A percentile compares a stretch with the other conserved stretches of the same genome.
Conservation (phyloP, 1,284 basidiomycete species). For the Ceratobasidium papillatum region DNA sequence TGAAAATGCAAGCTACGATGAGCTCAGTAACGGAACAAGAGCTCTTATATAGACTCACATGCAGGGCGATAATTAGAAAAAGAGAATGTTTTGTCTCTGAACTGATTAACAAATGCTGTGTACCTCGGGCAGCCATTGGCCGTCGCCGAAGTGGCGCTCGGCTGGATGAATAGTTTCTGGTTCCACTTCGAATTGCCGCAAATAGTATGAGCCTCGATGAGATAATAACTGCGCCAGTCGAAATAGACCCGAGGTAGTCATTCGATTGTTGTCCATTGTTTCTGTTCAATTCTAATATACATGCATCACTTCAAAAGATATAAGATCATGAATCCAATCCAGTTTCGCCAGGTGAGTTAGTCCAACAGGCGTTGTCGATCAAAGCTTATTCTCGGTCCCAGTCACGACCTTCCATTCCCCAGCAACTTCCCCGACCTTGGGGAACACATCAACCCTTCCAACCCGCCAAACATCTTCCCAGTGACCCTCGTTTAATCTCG, state of each 20-base stretch:
- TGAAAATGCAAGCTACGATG: too few relatives aligned
- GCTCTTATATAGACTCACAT: background rate
- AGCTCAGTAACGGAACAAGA: too few relatives aligned
- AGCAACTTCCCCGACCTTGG: background rate
- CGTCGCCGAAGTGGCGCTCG: too few relatives aligned
- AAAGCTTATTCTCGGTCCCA: constrained; percentile 7
- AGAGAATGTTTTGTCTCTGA: background rate
- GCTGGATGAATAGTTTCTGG: too few relatives aligned
- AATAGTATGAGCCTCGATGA: background rate
- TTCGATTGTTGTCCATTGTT: background rate
- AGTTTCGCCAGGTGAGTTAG: background rate
- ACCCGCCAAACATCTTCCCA: constrained; percentile 21
- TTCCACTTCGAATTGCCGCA: background rate
- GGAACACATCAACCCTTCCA: constrained; percentile 1
- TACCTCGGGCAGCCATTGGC: background rate
- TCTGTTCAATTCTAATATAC: background rate
- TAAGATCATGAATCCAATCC: background rate
- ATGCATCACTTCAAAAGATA: too few relatives aligned
- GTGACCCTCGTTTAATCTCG: background rate
- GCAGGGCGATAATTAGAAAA: background rate
- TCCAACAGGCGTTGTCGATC: background rate
- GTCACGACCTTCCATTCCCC: constrained; percentile 14
- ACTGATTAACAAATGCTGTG: background rate
- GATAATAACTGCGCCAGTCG: too few relatives aligned
- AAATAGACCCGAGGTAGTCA: too few relatives aligned